Evolutionary conservation across 1,284 basidiomycete species (phyloP).

Genomic region (Vanrija sp.): DNA sequence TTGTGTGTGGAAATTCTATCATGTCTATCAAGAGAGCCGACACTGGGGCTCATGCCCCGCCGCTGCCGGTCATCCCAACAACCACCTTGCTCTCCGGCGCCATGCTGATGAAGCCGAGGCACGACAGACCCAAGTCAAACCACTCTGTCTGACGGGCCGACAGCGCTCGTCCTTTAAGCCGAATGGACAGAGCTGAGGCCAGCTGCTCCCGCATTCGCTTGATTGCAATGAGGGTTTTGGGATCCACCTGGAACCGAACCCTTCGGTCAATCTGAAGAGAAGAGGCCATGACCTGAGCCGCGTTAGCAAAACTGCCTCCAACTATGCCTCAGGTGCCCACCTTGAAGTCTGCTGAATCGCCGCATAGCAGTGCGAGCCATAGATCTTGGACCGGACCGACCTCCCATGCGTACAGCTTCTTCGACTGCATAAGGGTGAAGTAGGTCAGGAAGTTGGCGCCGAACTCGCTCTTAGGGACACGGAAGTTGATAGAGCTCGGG

Average conservation of each 20-base stretch:
- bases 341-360: slow-evolving; percentile 80
- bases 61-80: slow-evolving; percentile 54
- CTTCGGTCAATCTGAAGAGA: slow-evolving; percentile 79
- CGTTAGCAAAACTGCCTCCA: slow-evolving; percentile 22
- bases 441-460: slow-evolving; percentile 72
- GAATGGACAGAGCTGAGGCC: slow-evolving; percentile 58
- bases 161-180: slow-evolving; percentile 59
- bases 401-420: slow-evolving; percentile 88
- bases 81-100: no score
- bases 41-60: no score
- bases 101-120: slow-evolving; percentile 39
- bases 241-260: slow-evolving; percentile 66
- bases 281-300: slow-evolving; percentile 63
- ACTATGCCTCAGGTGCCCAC: no score
- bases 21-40: no score
- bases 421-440: slow-evolving; percentile 72
- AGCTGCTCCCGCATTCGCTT: slow-evolving; percentile 73
- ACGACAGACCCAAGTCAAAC: slow-evolving; percentile 64
- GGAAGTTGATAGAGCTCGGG: slow-evolving; percentile 86
- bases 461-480: slow-evolving; percentile 63
- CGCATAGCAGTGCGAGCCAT: slow-evolving; percentile 78
- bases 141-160: slow-evolving; percentile 61
- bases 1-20: background rate
- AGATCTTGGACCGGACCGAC: slow-evolving; percentile 84
- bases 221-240: slow-evolving; percentile 73